Evolutionary conservation across 371 early-diverging fungal species (phyloP), one percentile per base, ranked within the genome.

Genomic region (Rhizomucor pusillus): DNA sequence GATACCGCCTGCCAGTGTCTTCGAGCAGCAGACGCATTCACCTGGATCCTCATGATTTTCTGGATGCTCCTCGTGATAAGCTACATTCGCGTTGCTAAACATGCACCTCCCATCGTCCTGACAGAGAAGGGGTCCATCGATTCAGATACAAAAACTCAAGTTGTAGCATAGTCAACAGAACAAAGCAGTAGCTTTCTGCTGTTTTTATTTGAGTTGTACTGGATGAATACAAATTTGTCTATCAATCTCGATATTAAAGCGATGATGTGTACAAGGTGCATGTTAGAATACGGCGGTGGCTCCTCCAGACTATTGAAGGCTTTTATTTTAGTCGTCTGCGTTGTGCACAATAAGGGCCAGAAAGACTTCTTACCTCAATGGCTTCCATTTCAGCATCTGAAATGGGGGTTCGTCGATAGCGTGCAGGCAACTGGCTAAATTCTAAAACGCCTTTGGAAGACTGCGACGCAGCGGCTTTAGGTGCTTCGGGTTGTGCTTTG

Each of bases 381-480:
- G 73, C 71, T 40, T 78, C 79, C 68, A 78, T 78, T 67, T 78
- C 79, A 12, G 57, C 56, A 34, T 74, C 75, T 4, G 70, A 52
- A 37, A 78, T 54, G 23, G 62, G 66, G 11, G 64, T 45, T 22
- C 72, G 73, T 24, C 58, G 63, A 43, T 71, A 78, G 39, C 70
- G 66, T 23, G 71, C 47, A 44, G 73, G 71, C 25, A 74, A 56
- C 39, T 74, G 67, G 25, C 65, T 49, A 25, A 66, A 70, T 53
- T 74, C 75, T 29, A 78, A 37, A 43, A 59, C 41, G n/a, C 53
- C 56, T 5, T 37, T 24, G 11, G 56, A 41, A 5, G 60, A 22
- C 19, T 35, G 43, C 0, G 23, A 7, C 19, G 53, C 50, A 35
- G 62, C 9, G 16, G 68, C 29, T 35, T 52, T 18, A 33, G 54